These are phyloP conservation scores for Zymoseptoria ardabiliae DNA, from an alignment of 2,329 filamentous ascomycete species.

Conservation along the genomic window DNA sequence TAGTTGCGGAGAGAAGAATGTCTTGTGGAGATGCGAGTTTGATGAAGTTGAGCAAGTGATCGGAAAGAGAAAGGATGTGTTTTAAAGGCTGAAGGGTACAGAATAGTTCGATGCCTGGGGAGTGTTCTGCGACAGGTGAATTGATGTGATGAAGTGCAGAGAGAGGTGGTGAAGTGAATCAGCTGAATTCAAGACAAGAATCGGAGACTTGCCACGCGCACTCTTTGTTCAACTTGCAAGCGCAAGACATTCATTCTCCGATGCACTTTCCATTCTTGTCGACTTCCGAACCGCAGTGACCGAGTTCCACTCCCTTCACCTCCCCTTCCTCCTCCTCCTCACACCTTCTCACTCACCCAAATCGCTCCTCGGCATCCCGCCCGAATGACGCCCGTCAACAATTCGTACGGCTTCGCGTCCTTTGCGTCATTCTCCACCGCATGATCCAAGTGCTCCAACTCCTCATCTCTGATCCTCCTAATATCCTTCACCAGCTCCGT, in stretches of 20 bases:
- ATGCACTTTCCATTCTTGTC: neutral
- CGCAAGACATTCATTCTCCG: neutral
- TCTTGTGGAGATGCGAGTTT: neutral
- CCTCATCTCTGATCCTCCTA: slow-evolving; percentile 83
- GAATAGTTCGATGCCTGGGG: neutral
- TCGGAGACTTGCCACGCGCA: neutral
- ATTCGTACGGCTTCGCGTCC: slow-evolving; percentile 80
- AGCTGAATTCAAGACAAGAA: neutral
- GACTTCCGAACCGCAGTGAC: neutral
- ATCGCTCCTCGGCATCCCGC: slow-evolving; percentile 90
- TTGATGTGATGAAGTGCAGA: neutral
- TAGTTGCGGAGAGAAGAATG: neutral
- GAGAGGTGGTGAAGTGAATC: neutral
- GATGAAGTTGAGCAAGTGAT: neutral
- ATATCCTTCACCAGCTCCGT: slow-evolving; percentile 64
- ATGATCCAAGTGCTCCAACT: slow-evolving; percentile 92
- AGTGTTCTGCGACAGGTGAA: neutral
- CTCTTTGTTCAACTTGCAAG: neutral
- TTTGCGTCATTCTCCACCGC: slow-evolving; percentile 90
- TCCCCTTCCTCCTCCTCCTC: slow-evolving; percentile 15
- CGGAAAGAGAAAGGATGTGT: neutral
- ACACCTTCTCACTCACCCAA: slow-evolving; percentile 75
- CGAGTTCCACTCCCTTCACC: neutral
- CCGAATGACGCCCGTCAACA: slow-evolving; percentile 78
- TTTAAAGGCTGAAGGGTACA: neutral